Percentiles rank a stretch among this genome's conserved stretches.
These are phyloP conservation scores for Grosmannia clavigera DNA, from an alignment of 2,329 filamentous ascomycete genomes.

Conservation along the genomic window DNA sequence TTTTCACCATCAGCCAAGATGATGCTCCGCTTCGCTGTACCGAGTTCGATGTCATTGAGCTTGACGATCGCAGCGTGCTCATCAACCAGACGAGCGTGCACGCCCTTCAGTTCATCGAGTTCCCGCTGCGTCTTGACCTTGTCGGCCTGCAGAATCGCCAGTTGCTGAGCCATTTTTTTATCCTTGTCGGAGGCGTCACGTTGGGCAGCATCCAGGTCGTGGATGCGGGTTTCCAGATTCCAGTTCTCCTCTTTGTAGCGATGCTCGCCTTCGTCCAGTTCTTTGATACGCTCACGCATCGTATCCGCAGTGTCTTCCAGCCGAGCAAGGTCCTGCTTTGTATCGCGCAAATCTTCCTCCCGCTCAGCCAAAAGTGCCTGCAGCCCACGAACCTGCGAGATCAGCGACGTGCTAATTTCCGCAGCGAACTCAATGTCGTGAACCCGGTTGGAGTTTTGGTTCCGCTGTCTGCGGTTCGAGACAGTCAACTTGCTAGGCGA, in stretches of 20 bases:
- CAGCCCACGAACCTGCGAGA: slow-evolving; percentile 85
- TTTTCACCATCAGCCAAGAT: slow-evolving; percentile 69
- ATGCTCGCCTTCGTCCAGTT: slow-evolving; percentile 85
- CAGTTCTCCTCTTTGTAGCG: slow-evolving; percentile 98
- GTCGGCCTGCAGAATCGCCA: slow-evolving; percentile 59
- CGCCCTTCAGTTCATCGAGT: slow-evolving; percentile 76
- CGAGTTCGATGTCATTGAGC: slow-evolving; percentile 79
- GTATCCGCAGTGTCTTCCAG: slow-evolving; percentile 74
- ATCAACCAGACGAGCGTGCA: slow-evolving; percentile 65
- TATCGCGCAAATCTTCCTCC: slow-evolving; percentile 70
- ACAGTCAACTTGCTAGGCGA: slow-evolving; percentile 85
- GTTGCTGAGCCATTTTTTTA: slow-evolving; percentile 61
- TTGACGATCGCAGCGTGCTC: slow-evolving; percentile 68
- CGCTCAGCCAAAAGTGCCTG: slow-evolving; percentile 76
- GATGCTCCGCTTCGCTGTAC: slow-evolving; percentile 69
- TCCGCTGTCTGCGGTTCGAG: slow-evolving; percentile 77
- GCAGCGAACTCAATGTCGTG: slow-evolving; percentile 98
- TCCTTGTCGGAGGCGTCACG: slow-evolving; percentile 73
- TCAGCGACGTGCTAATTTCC: slow-evolving; percentile 87
- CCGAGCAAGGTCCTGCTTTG: slow-evolving; percentile 61
- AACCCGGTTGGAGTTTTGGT: slow-evolving; percentile 75
- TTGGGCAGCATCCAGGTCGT: slow-evolving; percentile 62
- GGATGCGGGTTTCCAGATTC: slow-evolving; percentile 86
- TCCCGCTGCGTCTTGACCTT: slow-evolving; percentile 73
- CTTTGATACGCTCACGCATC: slow-evolving; percentile 66